A percentile compares a stretch with the other conserved stretches of the same genome.
phyloP scores from a whole-genome alignment of 495 filamentous ascomycete genomes.

The Cairneyella variabilis region DNA sequence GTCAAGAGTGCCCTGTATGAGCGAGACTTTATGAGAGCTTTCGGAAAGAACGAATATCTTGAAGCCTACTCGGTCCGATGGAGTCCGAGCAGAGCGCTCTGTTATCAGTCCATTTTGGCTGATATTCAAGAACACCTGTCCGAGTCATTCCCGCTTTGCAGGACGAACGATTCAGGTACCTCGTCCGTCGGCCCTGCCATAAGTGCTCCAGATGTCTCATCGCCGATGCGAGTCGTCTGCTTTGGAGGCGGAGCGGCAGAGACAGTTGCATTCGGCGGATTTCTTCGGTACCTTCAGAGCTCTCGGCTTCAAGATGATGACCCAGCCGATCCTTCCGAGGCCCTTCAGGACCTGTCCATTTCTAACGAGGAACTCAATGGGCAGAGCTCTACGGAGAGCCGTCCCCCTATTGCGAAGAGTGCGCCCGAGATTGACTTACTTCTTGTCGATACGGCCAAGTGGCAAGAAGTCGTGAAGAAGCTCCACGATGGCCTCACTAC shows the following conservation, averaged over 20 bases:
- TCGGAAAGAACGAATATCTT: conserved; percentile 62
- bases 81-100: conserved; percentile 78
- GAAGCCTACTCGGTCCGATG: conserved; percentile 82
- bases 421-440: conserved; percentile 44
- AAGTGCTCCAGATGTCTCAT: not conserved
- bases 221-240: conserved; percentile 48
- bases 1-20: conserved; percentile 82
- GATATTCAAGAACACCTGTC: conserved; percentile 40
- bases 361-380: not conserved
- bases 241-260: conserved; percentile 90
- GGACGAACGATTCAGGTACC: not conserved
- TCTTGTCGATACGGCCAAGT: conserved; percentile 77
- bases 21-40: conserved; percentile 77
- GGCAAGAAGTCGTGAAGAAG: conserved; percentile 55
- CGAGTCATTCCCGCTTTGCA: conserved; percentile 14
- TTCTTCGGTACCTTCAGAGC: conserved; percentile 43
- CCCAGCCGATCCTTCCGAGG: not conserved
- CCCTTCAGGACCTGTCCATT: conserved; percentile 1
- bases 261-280: conserved; percentile 68
- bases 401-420: not conserved
- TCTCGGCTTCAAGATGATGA: not conserved
- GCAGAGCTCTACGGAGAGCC: not conserved
- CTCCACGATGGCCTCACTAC: conserved; percentile 46
- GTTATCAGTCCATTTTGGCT: conserved; percentile 66
- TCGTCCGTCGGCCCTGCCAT: not conserved